Percentiles rank a stretch among this genome's conserved stretches.
Evolutionary conservation across 805 yeast species (phyloP).

Genomic region (Metschnikowia gruessii): DNA sequence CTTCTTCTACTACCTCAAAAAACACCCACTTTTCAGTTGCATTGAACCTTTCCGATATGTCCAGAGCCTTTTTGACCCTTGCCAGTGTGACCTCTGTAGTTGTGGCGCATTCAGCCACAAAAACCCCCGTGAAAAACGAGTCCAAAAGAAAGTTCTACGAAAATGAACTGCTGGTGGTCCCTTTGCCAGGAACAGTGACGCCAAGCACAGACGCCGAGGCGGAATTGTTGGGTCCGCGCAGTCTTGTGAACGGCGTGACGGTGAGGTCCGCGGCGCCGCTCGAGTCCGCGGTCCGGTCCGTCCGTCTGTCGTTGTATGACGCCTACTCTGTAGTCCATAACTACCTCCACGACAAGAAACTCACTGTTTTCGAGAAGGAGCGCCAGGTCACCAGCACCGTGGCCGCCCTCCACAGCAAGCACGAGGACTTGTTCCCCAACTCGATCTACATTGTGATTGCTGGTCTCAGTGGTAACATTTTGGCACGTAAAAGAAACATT

Average conservation of each 20-base stretch:
- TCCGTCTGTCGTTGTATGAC: conserved; percentile 43
- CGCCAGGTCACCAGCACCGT: conserved; percentile 60
- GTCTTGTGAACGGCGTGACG: conserved; percentile 53
- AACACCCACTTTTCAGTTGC: neutral
- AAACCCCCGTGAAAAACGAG: conserved; percentile 15
- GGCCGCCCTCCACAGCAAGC: conserved; percentile 57
- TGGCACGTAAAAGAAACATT: conserved; percentile 65
- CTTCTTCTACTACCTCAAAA: neutral
- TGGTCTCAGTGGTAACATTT: conserved; percentile 65
- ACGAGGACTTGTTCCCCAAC: conserved; percentile 72
- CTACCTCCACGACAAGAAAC: conserved; percentile 47
- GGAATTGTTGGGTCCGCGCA: conserved; percentile 45
- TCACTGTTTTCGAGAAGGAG: conserved; percentile 56
- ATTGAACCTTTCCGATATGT: conserved; percentile 9
- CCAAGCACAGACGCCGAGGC: conserved; percentile 44
- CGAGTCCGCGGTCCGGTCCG: conserved; percentile 45
- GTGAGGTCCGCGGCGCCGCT: conserved; percentile 51
- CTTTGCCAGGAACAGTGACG: conserved; percentile 49
- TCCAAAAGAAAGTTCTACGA: conserved; percentile 46
- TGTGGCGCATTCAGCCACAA: neutral
- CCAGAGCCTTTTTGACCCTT: conserved; percentile 7
- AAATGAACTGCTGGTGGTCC: conserved; percentile 45
- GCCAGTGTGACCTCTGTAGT: conserved; percentile 4
- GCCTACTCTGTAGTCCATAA: conserved; percentile 25
- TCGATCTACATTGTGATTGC: conserved; percentile 66